phyloP scores from a whole-genome alignment of 2,329 filamentous ascomycete genomes.

The Fusarium sp. region DNA sequence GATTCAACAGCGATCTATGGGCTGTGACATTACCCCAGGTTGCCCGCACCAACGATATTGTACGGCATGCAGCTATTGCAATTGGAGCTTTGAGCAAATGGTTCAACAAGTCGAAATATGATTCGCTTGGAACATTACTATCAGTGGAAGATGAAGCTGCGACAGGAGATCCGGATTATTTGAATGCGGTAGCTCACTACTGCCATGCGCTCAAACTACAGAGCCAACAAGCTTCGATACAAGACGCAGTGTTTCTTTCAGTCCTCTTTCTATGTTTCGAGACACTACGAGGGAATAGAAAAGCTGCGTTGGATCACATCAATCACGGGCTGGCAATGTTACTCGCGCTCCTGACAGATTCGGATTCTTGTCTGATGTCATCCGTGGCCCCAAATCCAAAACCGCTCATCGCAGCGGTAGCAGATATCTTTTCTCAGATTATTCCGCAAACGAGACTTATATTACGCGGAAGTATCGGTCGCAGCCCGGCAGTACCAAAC shows the following conservation, averaged over 20 bases:
- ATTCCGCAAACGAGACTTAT: conserved; percentile 28
- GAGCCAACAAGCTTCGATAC: conserved; percentile 44
- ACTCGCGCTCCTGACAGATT: conserved; percentile 49
- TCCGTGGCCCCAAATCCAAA: conserved; percentile 40
- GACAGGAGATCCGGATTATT: conserved; percentile 42
- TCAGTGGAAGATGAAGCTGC: not conserved
- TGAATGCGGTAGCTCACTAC: conserved; percentile 52
- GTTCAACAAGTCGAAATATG: not conserved
- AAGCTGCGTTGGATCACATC: conserved; percentile 51
- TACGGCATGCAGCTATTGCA: conserved; percentile 50
- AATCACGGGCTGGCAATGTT: conserved; percentile 53
- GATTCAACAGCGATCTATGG: conserved; percentile 47
- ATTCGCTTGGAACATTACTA: not conserved
- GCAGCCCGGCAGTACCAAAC: conserved; percentile 32
- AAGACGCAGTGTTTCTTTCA: conserved; percentile 50
- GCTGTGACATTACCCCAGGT: conserved; percentile 49
- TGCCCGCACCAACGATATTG: conserved; percentile 41
- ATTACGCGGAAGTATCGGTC: conserved; percentile 20
- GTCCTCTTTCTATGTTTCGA: conserved; percentile 52
- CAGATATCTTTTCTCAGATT: conserved; percentile 34
- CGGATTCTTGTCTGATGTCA: conserved; percentile 15
- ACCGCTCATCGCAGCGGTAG: conserved; percentile 31
- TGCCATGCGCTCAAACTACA: conserved; percentile 51
- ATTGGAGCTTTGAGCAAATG: conserved; percentile 48
- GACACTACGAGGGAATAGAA: conserved; percentile 47